phyloP scores from a whole-genome alignment of 441 rosid species.

The Euphorbia celastroides region DNA sequence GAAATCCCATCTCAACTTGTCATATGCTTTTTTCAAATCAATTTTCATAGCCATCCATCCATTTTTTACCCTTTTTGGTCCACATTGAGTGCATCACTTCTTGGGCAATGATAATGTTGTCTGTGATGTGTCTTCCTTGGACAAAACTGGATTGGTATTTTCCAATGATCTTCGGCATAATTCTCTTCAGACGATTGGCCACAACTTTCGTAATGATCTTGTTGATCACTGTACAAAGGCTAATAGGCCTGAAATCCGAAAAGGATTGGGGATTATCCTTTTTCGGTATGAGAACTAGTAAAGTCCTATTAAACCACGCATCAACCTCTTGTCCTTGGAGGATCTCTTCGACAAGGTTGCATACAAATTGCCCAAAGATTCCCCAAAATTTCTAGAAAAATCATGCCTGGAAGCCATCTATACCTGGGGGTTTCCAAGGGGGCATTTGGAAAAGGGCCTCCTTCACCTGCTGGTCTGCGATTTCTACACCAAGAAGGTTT shows the following conservation, averaged over 20 bases:
- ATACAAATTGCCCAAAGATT: no score
- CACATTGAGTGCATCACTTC: neutral
- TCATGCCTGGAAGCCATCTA: no score
- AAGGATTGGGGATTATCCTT: neutral
- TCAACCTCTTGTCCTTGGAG: no score
- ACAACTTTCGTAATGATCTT: neutral
- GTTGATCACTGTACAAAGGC: neutral
- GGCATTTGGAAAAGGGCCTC: no score
- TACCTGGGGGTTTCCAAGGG: no score
- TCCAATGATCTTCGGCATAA: neutral
- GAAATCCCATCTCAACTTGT: neutral
- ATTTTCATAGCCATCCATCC: neutral
- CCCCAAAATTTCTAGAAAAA: no score
- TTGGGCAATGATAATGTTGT: neutral
- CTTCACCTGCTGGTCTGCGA: no score
- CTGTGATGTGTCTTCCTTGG: neutral
- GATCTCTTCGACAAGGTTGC: no score
- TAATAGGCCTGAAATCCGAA: neutral
- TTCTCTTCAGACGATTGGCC: neutral
- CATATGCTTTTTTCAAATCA: neutral
- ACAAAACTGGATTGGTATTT: neutral
- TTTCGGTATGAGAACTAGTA: neutral
- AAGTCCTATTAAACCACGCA: neutral
- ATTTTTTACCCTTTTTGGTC: neutral
- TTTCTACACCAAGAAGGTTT: no score